A percentile compares a stretch with the other conserved stretches of the same genome.
Conservation (phyloP, 306 rosid genomes). For the Herpetospermum pedunculosum region DNA sequence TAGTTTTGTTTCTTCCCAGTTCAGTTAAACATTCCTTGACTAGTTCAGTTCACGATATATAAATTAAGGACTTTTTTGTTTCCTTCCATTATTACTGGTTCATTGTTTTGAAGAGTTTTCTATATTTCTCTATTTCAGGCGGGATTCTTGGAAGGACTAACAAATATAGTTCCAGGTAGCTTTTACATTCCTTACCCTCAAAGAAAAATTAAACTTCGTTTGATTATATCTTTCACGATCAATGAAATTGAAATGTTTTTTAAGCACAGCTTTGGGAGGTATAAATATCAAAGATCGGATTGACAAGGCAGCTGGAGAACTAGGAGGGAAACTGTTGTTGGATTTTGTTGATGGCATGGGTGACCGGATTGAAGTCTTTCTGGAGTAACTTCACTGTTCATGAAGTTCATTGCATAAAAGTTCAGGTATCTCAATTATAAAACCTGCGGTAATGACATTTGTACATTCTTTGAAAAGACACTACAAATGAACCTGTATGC, state of each 20-base stretch:
- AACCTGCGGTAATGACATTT: neutral
- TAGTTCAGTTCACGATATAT: too few species aligned
- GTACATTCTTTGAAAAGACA: neutral
- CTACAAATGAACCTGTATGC: neutral
- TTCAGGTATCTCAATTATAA: neutral
- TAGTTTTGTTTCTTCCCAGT: neutral
- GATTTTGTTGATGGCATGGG: slow-evolving; percentile 74
- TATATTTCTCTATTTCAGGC: slow-evolving; percentile 42
- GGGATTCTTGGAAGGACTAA: slow-evolving; percentile 86
- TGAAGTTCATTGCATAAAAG: neutral
- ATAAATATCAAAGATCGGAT: slow-evolving; percentile 69
- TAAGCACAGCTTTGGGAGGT: slow-evolving; percentile 65
- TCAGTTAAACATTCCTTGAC: neutral
- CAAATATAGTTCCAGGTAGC: slow-evolving; percentile 87
- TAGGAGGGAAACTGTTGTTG: slow-evolving; percentile 65
- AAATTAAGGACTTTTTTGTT: too few species aligned
- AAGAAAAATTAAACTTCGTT: neutral
- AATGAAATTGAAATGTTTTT: slow-evolving; percentile 6
- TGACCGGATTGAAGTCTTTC: slow-evolving; percentile 81
- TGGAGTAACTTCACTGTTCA: slow-evolving; percentile 38
- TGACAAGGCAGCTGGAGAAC: slow-evolving; percentile 65
- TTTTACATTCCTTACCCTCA: neutral
- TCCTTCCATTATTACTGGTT: neutral
- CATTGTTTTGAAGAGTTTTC: slow-evolving; percentile 5
- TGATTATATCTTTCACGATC: neutral